Evolutionary conservation across 305 asterid species (phyloP).

Genomic region (Ruellia speciosa): DNA sequence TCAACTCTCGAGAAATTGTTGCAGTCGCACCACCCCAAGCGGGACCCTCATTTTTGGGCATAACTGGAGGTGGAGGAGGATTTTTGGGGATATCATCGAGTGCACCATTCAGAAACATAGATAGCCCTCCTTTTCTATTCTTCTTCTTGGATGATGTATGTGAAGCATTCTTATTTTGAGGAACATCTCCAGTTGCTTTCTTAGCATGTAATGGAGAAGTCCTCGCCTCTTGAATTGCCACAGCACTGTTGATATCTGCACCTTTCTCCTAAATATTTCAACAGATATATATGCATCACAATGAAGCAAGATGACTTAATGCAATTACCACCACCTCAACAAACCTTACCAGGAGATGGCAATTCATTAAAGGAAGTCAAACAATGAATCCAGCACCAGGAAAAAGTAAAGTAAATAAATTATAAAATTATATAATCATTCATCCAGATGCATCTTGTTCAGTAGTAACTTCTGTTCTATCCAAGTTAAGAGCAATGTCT

Average conservation of each 20-base stretch:
- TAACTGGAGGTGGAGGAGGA: constrained; percentile 37
- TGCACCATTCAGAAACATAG: constrained; percentile 92
- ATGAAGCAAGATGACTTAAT: neutral
- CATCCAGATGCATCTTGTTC: neutral
- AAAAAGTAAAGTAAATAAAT: constrained; percentile 1
- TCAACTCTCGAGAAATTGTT: constrained; percentile 35
- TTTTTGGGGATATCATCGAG: constrained; percentile 68
- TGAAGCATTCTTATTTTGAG: constrained; percentile 26
- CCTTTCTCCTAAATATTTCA: constrained; percentile 42
- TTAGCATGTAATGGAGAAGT: constrained; percentile 27
- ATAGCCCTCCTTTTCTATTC: constrained; percentile 83
- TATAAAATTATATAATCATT: neutral
- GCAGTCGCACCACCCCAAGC: constrained; percentile 97
- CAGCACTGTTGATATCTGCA: constrained; percentile 27
- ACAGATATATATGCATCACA: neutral
- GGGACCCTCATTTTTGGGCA: constrained; percentile 69
- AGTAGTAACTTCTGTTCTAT: neutral
- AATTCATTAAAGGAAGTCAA: neutral
- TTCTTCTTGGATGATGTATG: constrained; percentile 62
- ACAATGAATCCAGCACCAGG: neutral
- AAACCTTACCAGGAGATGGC: neutral
- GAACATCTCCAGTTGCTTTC: constrained; percentile 28
- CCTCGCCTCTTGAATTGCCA: constrained; percentile 26
- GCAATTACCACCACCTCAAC: neutral
- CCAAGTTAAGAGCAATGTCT: constrained; percentile 10